Conservation (phyloP, 441 rosid species). For the Croton setiger region DNA sequence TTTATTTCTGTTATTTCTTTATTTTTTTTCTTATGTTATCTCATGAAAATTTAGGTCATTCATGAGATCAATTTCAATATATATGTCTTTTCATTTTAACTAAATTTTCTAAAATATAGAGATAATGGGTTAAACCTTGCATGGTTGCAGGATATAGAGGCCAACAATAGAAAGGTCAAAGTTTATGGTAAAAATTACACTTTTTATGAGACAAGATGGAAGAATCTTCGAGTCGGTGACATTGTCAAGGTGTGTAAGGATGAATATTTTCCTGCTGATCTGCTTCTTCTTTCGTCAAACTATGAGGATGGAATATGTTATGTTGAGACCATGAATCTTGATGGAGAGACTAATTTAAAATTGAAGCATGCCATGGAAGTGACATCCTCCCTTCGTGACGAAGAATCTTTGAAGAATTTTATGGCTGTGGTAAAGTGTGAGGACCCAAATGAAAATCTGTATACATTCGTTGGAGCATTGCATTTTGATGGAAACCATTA, state of each 20-base stretch:
- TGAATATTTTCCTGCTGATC: constrained; percentile 88
- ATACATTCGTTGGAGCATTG: constrained; percentile 72
- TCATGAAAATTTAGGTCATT: background rate
- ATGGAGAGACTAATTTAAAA: constrained; percentile 93
- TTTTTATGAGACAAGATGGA: constrained; percentile 66
- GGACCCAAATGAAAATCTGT: constrained; percentile 87
- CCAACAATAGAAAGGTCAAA: constrained; percentile 67
- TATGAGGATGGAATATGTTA: constrained; percentile 82
- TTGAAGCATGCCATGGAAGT: constrained; percentile 66
- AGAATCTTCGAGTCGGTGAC: constrained; percentile 76
- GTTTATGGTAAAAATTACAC: constrained; percentile 37
- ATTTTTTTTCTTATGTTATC: background rate
- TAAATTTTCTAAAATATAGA: background rate
- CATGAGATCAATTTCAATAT: background rate
- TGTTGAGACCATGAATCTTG: constrained; percentile 97
- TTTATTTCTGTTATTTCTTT: constrained; percentile 8
- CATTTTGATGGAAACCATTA: constrained; percentile 33
- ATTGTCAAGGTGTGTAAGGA: constrained; percentile 72
- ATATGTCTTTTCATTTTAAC: background rate
- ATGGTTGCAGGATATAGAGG: constrained; percentile 70
- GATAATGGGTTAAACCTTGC: constrained; percentile 12
- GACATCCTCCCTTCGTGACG: constrained; percentile 39
- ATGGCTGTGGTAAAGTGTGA: constrained; percentile 63
- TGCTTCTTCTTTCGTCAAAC: constrained; percentile 82
- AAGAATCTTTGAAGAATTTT: constrained; percentile 49